phyloP scores from a whole-genome alignment of 441 rosid species.

The Adansonia madagascariensis region DNA sequence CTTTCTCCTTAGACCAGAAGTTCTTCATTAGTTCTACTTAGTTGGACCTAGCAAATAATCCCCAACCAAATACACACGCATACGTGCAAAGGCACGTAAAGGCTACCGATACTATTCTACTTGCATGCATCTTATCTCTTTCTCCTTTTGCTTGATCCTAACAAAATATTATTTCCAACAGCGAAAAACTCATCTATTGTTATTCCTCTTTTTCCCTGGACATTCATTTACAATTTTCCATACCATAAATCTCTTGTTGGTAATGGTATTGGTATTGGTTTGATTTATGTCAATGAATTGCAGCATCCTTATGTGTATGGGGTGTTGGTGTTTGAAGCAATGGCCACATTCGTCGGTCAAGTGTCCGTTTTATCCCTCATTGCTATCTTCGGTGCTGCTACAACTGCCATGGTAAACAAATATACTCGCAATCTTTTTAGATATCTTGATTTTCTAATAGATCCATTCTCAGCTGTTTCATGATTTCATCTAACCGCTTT shows the following conservation, averaged over 20 bases:
- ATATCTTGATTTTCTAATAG: neutral
- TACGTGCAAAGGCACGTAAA: neutral
- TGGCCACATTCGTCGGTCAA: constrained; percentile 55
- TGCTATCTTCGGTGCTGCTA: constrained; percentile 83
- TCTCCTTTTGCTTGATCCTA: neutral
- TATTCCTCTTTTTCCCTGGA: too few relatives aligned
- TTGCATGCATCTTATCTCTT: neutral
- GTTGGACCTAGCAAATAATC: neutral
- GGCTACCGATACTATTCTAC: neutral
- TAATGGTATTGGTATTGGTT: neutral
- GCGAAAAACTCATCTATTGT: neutral
- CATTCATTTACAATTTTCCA: neutral
- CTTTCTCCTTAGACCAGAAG: neutral
- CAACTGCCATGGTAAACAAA: constrained; percentile 73
- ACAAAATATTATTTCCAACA: neutral
- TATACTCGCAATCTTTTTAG: neutral
- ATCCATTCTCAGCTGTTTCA: neutral
- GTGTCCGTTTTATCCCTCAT: constrained; percentile 87
- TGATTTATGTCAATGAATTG: constrained; percentile 23
- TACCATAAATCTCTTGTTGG: neutral
- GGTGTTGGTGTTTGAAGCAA: constrained; percentile 66
- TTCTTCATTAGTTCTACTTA: neutral
- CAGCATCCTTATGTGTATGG: constrained; percentile 87
- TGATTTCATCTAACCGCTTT: neutral
- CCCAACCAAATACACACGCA: too few relatives aligned